Evolutionary conservation across 2,329 filamentous ascomycete species (phyloP).

Genomic region (Didymella pomorum): DNA sequence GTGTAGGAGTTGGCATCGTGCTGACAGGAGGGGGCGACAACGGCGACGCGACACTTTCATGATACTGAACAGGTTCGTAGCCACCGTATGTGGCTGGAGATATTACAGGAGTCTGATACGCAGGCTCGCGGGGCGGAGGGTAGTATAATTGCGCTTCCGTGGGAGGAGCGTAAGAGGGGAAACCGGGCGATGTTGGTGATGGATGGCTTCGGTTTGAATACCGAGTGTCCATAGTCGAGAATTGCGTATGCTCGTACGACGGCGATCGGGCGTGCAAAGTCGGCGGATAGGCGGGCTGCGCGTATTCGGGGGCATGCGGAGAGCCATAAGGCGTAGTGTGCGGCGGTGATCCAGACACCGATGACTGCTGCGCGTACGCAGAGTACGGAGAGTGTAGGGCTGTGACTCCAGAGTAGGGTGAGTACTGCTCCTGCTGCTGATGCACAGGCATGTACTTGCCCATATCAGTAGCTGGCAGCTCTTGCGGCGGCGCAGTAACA

Average conservation of each 20-base stretch:
- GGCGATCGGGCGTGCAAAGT: conserved; percentile 25
- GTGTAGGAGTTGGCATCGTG: conserved; percentile 40
- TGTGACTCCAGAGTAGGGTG: conserved; percentile 9
- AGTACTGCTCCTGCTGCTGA: conserved; percentile 29
- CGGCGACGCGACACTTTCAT: conserved; percentile 21
- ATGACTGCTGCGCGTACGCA: conserved; percentile 30
- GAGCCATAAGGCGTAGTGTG: conserved; percentile 14
- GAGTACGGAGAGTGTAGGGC: conserved; percentile 28
- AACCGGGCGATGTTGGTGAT: conserved; percentile 30
- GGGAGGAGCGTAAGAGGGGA: conserved; percentile 18
- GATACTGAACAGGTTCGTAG: conserved; percentile 30
- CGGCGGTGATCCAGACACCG: conserved; percentile 27
- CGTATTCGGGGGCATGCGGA: conserved; percentile 4
- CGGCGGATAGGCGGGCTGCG: conserved; percentile 23
- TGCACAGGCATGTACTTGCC: conserved; percentile 43
- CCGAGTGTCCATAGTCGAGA: conserved; percentile 24
- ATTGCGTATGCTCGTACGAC: conserved; percentile 34
- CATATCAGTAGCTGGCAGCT: conserved; percentile 36
- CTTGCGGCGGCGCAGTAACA: conserved; percentile 39
- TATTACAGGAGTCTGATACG: conserved; percentile 24
- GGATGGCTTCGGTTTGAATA: conserved; percentile 39
- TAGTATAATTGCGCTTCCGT: conserved; percentile 41
- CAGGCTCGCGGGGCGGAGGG: conserved; percentile 35
- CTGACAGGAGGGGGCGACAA: conserved; percentile 12
- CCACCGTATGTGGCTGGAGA: conserved; percentile 27